Conservation (phyloP, 2,329 filamentous ascomycete genomes). For the Phialocephala sp. region DNA sequence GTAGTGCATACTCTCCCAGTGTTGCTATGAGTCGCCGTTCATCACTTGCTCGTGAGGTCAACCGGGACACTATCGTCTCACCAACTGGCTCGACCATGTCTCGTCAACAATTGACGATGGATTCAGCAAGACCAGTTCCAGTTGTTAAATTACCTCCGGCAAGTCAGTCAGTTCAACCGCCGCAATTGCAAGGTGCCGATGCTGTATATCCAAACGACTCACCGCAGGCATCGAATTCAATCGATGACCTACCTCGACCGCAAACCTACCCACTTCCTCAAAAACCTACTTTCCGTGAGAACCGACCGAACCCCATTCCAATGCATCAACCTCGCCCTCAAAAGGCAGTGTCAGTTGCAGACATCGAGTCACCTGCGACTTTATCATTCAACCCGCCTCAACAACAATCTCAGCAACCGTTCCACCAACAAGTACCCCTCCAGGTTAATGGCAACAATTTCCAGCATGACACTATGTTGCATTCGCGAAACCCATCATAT, state of each 20-base stretch:
- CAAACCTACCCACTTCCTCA: slow-evolving; percentile 64
- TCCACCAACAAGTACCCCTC: slow-evolving; percentile 91
- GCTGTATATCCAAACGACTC: slow-evolving; percentile 35
- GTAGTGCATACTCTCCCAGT: slow-evolving; percentile 85
- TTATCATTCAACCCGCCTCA: slow-evolving; percentile 62
- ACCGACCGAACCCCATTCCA: slow-evolving; percentile 58
- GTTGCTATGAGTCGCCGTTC: slow-evolving; percentile 88
- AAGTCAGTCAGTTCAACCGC: slow-evolving; percentile 38
- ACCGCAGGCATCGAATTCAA: slow-evolving; percentile 32
- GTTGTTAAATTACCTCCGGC: slow-evolving; percentile 81
- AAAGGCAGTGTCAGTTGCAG: slow-evolving; percentile 90
- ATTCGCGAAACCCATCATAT: slow-evolving; percentile 72
- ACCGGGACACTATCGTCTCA: slow-evolving; percentile 77
- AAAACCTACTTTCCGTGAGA: slow-evolving; percentile 64
- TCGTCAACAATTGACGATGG: slow-evolving; percentile 65
- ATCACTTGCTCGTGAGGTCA: slow-evolving; percentile 71
- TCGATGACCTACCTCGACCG: slow-evolving; percentile 53
- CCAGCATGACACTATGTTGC: slow-evolving; percentile 56
- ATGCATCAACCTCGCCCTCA: slow-evolving; percentile 97
- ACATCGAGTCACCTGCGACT: slow-evolving; percentile 80
- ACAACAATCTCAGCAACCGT: slow-evolving; percentile 79
- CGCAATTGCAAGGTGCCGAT: slow-evolving; percentile 42
- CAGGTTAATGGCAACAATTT: slow-evolving; percentile 67
- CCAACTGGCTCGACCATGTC: slow-evolving; percentile 81
- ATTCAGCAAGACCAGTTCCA: slow-evolving; percentile 74